A percentile compares a stretch with the other conserved stretches of the same genome.
Evolutionary conservation across 352 stramenopile species (phyloP).

Genomic region (Phytophthora brassicae): DNA sequence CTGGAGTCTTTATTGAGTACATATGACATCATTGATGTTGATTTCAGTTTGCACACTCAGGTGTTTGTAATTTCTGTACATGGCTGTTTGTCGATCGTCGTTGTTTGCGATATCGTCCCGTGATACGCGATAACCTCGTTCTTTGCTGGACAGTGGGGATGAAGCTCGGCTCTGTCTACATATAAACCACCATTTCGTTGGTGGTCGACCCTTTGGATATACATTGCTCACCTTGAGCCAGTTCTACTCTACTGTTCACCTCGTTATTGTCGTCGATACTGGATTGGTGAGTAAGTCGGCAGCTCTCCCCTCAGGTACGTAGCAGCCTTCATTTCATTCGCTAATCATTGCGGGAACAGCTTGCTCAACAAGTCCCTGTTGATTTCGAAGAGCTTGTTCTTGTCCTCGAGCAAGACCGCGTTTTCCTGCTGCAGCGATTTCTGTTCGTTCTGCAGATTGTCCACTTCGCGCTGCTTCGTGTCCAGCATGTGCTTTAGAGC

Average conservation of each 20-base stretch:
- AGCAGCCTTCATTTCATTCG: neutral
- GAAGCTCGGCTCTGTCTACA: slow-evolving; percentile 9
- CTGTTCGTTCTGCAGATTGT: slow-evolving; percentile 50
- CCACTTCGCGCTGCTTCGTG: slow-evolving; percentile 55
- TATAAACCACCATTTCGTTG: slow-evolving; percentile 22
- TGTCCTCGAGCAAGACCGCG: slow-evolving; percentile 62
- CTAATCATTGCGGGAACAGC: slow-evolving; percentile 60
- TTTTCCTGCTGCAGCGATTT: slow-evolving; percentile 74
- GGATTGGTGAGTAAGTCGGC: slow-evolving; percentile 10
- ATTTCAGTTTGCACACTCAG: slow-evolving; percentile 32
- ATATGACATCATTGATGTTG: slow-evolving; percentile 12
- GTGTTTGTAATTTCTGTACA: slow-evolving; percentile 40
- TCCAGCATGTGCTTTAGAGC: slow-evolving; percentile 50
- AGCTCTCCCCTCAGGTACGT: neutral
- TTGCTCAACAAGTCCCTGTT: slow-evolving; percentile 71
- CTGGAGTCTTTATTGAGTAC: slow-evolving; percentile 23
- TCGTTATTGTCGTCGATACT: slow-evolving; percentile 23
- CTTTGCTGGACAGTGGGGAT: slow-evolving; percentile 12
- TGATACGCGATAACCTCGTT: slow-evolving; percentile 17
- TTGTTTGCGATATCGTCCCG: slow-evolving; percentile 7
- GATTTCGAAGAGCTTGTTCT: slow-evolving; percentile 82
- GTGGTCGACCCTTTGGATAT: slow-evolving; percentile 2
- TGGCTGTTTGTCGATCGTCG: slow-evolving; percentile 19
- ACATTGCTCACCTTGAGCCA: slow-evolving; percentile 14
- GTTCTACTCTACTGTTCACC: slow-evolving; percentile 20